Conservation (phyloP, 371 early-diverging fungal species). For the Globomyces sp. region DNA sequence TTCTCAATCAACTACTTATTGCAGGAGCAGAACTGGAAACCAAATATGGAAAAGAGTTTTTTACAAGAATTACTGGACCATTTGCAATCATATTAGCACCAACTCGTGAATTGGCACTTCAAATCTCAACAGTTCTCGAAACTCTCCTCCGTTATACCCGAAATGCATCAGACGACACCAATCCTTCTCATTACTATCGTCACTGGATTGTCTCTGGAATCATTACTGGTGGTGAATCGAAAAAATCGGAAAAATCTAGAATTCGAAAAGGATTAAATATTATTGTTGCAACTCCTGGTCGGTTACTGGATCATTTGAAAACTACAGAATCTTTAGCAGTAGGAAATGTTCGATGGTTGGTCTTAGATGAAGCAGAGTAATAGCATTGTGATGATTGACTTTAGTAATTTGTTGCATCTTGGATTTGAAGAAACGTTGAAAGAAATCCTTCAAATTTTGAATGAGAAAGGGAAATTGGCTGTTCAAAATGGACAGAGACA, state of each 20-base stretch:
- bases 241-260: conserved; percentile 88
- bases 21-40: conserved; percentile 17
- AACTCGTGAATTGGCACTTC: conserved; percentile 98
- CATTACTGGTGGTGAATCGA: conserved; percentile 90
- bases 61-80: conserved; percentile 53
- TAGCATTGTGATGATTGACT: too few species aligned
- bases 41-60: background rate
- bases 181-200: conserved; percentile 15
- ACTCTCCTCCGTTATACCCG: conserved; percentile 51
- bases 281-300: conserved; percentile 66
- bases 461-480: conserved; percentile 26
- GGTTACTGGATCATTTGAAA: conserved; percentile 71
- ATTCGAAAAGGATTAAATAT: conserved; percentile 72
- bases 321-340: conserved; percentile 49
- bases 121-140: conserved; percentile 78
- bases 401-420: conserved; percentile 51
- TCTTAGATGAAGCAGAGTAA: conserved; percentile 70
- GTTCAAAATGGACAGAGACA: conserved; percentile 23
- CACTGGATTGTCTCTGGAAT: conserved; percentile 93
- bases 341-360: conserved; percentile 52
- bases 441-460: conserved; percentile 40
- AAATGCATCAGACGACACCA: conserved; percentile 11
- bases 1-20: conserved; percentile 43
- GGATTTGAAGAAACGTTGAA: conserved; percentile 59
- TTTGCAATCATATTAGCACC: conserved; percentile 88